These are phyloP conservation scores for Trichoderma sp. DNA, from an alignment of 2,329 filamentous ascomycete genomes.

Conservation along the genomic window DNA sequence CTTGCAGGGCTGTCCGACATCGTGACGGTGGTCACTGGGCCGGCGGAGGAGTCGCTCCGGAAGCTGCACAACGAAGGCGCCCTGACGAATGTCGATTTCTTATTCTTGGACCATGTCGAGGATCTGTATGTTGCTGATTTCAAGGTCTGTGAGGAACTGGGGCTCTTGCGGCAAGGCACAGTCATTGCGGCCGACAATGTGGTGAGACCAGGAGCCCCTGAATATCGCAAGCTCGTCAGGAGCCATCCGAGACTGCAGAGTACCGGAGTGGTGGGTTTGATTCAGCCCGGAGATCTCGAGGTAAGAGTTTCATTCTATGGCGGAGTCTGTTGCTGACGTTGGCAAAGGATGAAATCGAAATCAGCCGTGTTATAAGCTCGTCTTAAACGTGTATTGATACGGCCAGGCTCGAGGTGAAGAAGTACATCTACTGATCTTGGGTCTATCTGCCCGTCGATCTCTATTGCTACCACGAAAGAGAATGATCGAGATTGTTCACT, in stretches of 20 bases:
- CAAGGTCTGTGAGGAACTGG: conserved; percentile 71
- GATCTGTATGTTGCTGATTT: conserved; percentile 70
- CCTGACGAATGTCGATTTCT: conserved; percentile 61
- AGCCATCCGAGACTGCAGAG: not conserved
- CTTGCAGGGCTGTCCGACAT: conserved; percentile 69
- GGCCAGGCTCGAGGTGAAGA: not conserved
- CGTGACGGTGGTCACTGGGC: conserved; percentile 67
- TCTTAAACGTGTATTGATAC: not conserved
- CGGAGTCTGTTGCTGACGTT: not conserved
- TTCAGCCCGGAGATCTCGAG: conserved; percentile 6
- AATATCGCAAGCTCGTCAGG: conserved; percentile 6
- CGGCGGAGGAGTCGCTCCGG: conserved; percentile 62
- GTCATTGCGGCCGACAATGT: conserved; percentile 68
- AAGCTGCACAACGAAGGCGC: conserved; percentile 53
- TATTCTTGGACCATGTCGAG: conserved; percentile 82
- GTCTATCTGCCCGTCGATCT: not conserved
- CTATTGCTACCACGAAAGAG: not conserved
- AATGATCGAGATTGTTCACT: not conserved
- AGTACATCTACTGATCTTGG: not conserved
- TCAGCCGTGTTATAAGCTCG: not conserved
- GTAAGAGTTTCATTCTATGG: not conserved
- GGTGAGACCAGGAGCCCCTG: conserved; percentile 66
- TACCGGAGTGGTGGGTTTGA: not conserved
- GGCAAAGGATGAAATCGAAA: not conserved
- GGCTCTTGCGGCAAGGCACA: conserved; percentile 59